Evolutionary conservation across 768 basidiomycete species (phyloP), one percentile per base, ranked within the genome.

Genomic region (Tephrocybe sp.): DNA sequence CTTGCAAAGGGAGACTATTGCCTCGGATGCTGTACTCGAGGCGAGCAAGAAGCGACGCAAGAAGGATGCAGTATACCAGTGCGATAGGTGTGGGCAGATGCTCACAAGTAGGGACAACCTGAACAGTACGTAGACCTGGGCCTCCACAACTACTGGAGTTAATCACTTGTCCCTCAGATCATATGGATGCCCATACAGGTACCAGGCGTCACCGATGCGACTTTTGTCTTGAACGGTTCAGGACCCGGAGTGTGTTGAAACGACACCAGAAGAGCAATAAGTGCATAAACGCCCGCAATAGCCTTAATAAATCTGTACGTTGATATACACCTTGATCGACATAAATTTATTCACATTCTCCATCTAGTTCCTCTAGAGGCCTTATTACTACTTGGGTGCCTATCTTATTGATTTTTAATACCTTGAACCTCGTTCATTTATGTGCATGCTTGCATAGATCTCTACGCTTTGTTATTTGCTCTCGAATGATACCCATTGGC

Each of bases 241-340:
- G 58, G 38, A 60, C 58, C 1, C 58, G 58, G 11, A 60, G 58
- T 14, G 58, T 60, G n/a, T 35, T 60, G 12, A 55, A 54, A 23
- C 56, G 56, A 13, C 59, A 60, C 32, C 56, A 60, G 48, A 53
- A 54, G 47, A 57, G 59, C 30, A 38, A 20, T 4, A 57, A 60
- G 22, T 60, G 59, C 41, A 53, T 53, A 34, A 54, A 30, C 32
- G 51, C 53, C 42, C 49, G 44, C 5, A 26, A 13, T 6, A 4
- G 6, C 23, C 3, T 6, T 13, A 42, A 47, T 6, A 49, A 49
- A 17, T 32, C 48, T 40, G 56, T 57, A 36, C 19, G 45, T 42
- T 22, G 26, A 5, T 10, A 19, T 9, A 17, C 17, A 23, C 11
- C 30, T 12, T 23, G 19, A 9, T 20, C 23, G 23, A 14, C 3